A percentile compares a stretch with the other conserved stretches of the same genome.
phyloP scores from a whole-genome alignment of 2,329 filamentous ascomycete species.

The Sporothrix pallida region DNA sequence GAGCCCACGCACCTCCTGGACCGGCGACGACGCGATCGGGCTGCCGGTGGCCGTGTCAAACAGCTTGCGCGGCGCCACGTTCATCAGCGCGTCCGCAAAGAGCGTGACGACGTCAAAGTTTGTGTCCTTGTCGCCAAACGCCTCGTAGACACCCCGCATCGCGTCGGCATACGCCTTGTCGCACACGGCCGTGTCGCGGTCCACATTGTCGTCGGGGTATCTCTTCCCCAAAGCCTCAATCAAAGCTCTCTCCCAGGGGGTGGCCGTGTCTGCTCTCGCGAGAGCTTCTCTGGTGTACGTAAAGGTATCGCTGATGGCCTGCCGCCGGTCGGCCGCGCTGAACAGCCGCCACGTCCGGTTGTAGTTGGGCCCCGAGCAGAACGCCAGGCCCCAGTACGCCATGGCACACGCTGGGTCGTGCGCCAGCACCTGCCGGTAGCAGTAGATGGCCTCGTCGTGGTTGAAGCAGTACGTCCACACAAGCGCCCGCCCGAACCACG shows the following conservation, averaged over 20 bases:
- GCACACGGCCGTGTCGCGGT: slow-evolving; percentile 23
- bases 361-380: slow-evolving; percentile 74
- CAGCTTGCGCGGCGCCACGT: slow-evolving; percentile 54
- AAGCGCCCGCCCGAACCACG: slow-evolving; percentile 75
- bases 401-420: slow-evolving; percentile 63
- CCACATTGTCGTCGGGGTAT: slow-evolving; percentile 23
- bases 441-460: slow-evolving; percentile 70
- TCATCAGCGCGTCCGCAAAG: slow-evolving; percentile 46
- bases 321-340: slow-evolving; percentile 61
- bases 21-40: slow-evolving; percentile 53
- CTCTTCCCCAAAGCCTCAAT: slow-evolving; percentile 24
- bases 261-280: too few relatives aligned
- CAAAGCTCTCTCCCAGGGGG: slow-evolving; percentile 30
- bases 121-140: slow-evolving; percentile 7
- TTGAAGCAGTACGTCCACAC: slow-evolving; percentile 79
- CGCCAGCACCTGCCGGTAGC: slow-evolving; percentile 65
- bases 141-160: slow-evolving; percentile 27
- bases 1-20: slow-evolving; percentile 62
- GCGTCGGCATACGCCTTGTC: slow-evolving; percentile 26
- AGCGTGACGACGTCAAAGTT: slow-evolving; percentile 29
- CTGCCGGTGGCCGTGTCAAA: slow-evolving; percentile 49
- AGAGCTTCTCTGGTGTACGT: too few relatives aligned
- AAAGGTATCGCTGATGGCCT: slow-evolving; percentile 23
- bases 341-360: slow-evolving; percentile 79
- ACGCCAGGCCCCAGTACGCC: slow-evolving; percentile 74